Evolutionary conservation across 2,329 filamentous ascomycete genomes (phyloP), one percentile per base, ranked within the genome.

Genomic region (Alternaria triticimaculans): DNA sequence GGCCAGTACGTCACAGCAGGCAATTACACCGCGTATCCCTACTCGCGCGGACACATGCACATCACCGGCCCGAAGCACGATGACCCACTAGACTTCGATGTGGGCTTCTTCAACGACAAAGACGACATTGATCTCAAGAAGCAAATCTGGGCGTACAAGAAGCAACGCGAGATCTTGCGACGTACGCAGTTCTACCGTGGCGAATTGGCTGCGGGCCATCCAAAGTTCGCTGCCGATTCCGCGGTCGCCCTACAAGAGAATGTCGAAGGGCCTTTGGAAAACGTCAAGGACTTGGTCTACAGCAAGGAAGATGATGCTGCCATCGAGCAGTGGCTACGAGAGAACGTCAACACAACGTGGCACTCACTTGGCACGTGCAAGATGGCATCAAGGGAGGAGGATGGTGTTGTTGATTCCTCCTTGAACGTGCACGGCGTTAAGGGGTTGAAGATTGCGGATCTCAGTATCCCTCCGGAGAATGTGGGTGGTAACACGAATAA

Each of bases 91-190:
- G 85, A 89, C 62, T 89, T 91, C 60, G 83, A 88, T 55, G 80
- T 84, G 0, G 88, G 88, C 8, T 89, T 84, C 75, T 82, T 91
- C 30, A 83, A 78, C 5, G 85, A 89, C 56, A 69, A 79, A 12
- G 78, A 88, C 66, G 84, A 86, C 2, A 76, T 87, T n/a, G 88
- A 90, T 71, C 30, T 89, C 26, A 86, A 86, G 73, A 87, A 84
- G 69, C 84, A 87, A 12, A 68, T 88, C 11, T 90, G 88, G 88
- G 84, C 81, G 1, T 91, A 91, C 80, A 91, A 91, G 77, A 86
- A 85, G 69, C 82, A 84, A n/a, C 87, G 89, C 3, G 88, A 90
- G 72, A 84, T 90, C 51, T 80, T 83, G 26, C 84, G 88, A 2
- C 85, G 87, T 15, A 85, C 86, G 67, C 77, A 81, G 4, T 81